Evolutionary conservation across 148 eudicot genomes (phyloP).

Genomic region (Cornus kousa): DNA sequence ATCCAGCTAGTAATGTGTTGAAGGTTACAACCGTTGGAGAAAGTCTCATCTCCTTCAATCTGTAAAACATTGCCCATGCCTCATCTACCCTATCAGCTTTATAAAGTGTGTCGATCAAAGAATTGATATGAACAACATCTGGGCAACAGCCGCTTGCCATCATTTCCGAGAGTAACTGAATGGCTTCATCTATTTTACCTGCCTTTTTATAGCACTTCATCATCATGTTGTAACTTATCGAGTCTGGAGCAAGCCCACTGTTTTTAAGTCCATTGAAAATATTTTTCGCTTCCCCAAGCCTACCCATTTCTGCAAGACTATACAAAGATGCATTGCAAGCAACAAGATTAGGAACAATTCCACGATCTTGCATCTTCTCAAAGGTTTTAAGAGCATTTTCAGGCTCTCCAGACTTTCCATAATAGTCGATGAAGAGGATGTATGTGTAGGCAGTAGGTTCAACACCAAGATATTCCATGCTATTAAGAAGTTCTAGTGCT

Average conservation of each 20-base stretch:
- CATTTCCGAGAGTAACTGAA: constrained; percentile 66
- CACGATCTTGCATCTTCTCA: constrained; percentile 72
- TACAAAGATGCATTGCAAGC: constrained; percentile 88
- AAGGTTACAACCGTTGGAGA: constrained; percentile 87
- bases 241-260: constrained; percentile 80
- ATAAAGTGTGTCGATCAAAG: constrained; percentile 80
- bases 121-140: constrained; percentile 77
- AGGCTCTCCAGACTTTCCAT: constrained; percentile 73
- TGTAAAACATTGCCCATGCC: constrained; percentile 77
- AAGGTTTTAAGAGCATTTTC: constrained; percentile 72
- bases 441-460: constrained; percentile 70
- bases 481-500: constrained; percentile 56
- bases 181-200: constrained; percentile 77
- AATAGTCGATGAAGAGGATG: constrained; percentile 81
- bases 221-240: constrained; percentile 92
- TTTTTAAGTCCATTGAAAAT: constrained; percentile 60
- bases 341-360: constrained; percentile 72
- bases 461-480: constrained; percentile 51
- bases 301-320: constrained; percentile 74
- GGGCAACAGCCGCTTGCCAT: constrained; percentile 60
- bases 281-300: constrained; percentile 69
- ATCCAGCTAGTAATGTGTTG: constrained; percentile 83
- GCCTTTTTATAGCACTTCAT: constrained; percentile 86
- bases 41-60: constrained; percentile 64
- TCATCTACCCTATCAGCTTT: constrained; percentile 74